Evolutionary conservation across 192 early-diverging fungal genomes (phyloP), one percentile per base, ranked within the genome.

Genomic region (Podila epigama): DNA sequence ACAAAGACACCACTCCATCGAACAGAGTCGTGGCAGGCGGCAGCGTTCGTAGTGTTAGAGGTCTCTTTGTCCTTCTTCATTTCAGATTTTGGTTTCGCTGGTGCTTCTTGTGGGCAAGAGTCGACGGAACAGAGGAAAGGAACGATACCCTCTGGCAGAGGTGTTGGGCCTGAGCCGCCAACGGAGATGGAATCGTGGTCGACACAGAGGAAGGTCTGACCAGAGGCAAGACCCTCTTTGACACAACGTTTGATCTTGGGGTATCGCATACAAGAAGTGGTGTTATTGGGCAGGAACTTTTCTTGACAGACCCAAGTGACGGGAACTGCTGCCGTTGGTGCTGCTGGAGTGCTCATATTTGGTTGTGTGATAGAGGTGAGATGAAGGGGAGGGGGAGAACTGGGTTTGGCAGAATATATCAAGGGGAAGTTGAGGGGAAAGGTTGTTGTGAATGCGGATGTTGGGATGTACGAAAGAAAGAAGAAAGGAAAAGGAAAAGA

Each of bases 211-310:
- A 65, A 72, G 39, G 39, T 64, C 2, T 65, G 22, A 18, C 60
- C 35, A 36, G 52, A 53, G 28, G 33, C 37, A 1, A 15, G 48
- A 0, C 70, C 70, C 4, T 64, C 62, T 1, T 40, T 52, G 57
- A 65, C 35, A 28, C 70, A 72, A 13, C 40, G 44, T 37, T 72
- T 65, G 48, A 72, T 55, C 20, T 64, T 72, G 7, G 62, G 27
- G 57, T 60, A 72, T 3, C 70, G 62, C 9, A 72, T 22, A 25
- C 70, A 72, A 8, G 70, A 65, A 16, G 70, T 60, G 16, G 70
- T 65, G 57, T 60, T 65, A 40, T 60, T 42, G 15, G 61, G 18
- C 7, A 20, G 52, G 57, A 72, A 72, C 37, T 61, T 35, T 16
- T 72, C 70, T 33, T 60, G 62, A 51, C 70, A 72, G 63, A 65